These are phyloP conservation scores for Clonostachys solani DNA, from an alignment of 2,329 filamentous ascomycete species.

Conservation along the genomic window DNA sequence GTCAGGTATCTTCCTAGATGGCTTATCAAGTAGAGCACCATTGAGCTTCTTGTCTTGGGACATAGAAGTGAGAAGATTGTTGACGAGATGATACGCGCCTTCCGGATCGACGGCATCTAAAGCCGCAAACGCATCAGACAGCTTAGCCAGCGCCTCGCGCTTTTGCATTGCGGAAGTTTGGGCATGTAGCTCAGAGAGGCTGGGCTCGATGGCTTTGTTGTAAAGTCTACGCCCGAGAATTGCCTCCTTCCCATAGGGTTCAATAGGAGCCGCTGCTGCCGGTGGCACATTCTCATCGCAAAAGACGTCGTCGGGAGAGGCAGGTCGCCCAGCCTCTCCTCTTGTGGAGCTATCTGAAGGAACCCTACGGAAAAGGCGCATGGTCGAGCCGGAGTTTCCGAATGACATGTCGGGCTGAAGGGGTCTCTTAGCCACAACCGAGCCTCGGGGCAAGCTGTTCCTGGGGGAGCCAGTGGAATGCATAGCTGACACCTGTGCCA, in stretches of 20 bases:
- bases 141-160: constrained; percentile 75
- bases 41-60: constrained; percentile 64
- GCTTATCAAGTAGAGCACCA: constrained; percentile 37
- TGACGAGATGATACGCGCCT: constrained; percentile 81
- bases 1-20: constrained; percentile 30
- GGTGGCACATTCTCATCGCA: constrained; percentile 64
- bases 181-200: constrained; percentile 82
- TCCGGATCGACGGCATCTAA: constrained; percentile 88
- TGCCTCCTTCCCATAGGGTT: constrained; percentile 73
- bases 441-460: constrained; percentile 21
- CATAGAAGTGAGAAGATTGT: constrained; percentile 69
- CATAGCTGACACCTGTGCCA: constrained; percentile 24
- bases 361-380: constrained; percentile 85
- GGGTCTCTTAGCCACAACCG: constrained; percentile 62
- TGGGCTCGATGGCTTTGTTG: constrained; percentile 74
- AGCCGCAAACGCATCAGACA: constrained; percentile 81
- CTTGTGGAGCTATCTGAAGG: constrained; percentile 61
- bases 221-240: constrained; percentile 78
- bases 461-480: constrained; percentile 35
- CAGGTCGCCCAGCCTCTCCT: constrained; percentile 26
- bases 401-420: constrained; percentile 88
- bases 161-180: constrained; percentile 65
- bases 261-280: constrained; percentile 34
- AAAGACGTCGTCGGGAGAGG: constrained; percentile 33
- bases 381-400: constrained; percentile 88